Evolutionary conservation across 2,329 filamentous ascomycete species (phyloP), one percentile per base, ranked within the genome.

Genomic region (Ascosphaera apis): DNA sequence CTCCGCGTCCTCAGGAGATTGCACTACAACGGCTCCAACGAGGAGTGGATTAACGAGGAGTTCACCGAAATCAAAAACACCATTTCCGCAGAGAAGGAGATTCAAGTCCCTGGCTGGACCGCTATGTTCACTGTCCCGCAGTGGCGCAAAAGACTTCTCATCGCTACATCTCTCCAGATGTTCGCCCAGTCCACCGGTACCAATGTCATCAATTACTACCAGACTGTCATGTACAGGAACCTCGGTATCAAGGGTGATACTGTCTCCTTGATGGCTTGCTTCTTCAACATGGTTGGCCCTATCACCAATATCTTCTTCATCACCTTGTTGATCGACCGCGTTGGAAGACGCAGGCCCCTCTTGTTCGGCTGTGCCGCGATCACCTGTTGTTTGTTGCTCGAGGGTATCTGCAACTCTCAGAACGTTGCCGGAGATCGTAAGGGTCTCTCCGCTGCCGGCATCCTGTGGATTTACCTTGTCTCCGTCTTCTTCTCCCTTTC

Each of bases 81-180:
- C 19, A 72, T 76, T 37, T 62, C 67, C 3, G 66, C 69, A 1
- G 67, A 73, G 45, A 65, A 63, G 36, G 56, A 60, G 1, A 56
- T 69, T 31, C 66, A 63, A 7, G 64, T 61, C 4, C 48, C 51
- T 15, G 51, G 53, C n/a, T 56, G 55, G 45, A 41, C 49, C 13
- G 42, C 54, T 12, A 53, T 57, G 43, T 55, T 57, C 36, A 51
- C 45, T 11, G 50, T 57, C 9, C 52, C 55, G 13, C 54, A 57
- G 40, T 52, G 70, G 61, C 63, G 73, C 46, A 72, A 62, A 34
- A 61, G 73, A n/a, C 62, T 76, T 36, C 50, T 73, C 42, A 66
- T 74, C 40, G 73, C 67, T 16, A 65, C 65, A 31, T 52, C 68
- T 19, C 65, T 74, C 27, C 72, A 79, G 48, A 62, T 72, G 40